Conservation (phyloP, 164 flowering plant species). For the Berberis thunbergii region DNA sequence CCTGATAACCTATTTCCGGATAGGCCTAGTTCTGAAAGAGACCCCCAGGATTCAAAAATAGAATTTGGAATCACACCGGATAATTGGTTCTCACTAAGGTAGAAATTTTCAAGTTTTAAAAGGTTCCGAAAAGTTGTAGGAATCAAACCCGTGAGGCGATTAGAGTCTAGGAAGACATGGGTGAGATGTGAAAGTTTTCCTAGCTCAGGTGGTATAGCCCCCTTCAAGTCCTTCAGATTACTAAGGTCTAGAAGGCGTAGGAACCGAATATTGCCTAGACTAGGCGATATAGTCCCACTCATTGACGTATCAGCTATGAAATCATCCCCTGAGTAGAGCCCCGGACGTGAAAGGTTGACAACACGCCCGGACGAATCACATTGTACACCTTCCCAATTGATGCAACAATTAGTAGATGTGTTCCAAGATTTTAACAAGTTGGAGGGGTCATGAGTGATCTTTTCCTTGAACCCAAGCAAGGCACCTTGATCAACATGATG, state of each 20-base stretch:
- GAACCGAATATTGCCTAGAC: slow-evolving; percentile 34
- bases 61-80: slow-evolving; percentile 31
- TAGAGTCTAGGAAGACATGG: slow-evolving; percentile 33
- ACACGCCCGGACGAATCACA: slow-evolving; percentile 46
- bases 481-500: slow-evolving; percentile 37
- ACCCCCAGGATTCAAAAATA: slow-evolving; percentile 18
- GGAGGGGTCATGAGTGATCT: slow-evolving; percentile 46
- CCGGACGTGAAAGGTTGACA: slow-evolving; percentile 45
- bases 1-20: slow-evolving; percentile 45
- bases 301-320: slow-evolving; percentile 38
- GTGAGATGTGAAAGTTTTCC: slow-evolving; percentile 37
- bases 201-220: slow-evolving; percentile 46
- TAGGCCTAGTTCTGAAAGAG: slow-evolving; percentile 32
- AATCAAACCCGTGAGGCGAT: slow-evolving; percentile 44
- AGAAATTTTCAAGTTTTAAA: slow-evolving; percentile 27
- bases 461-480: slow-evolving; percentile 44
- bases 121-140: slow-evolving; percentile 36
- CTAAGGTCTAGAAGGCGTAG: slow-evolving; percentile 48
- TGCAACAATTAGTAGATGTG: slow-evolving; percentile 45
- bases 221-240: slow-evolving; percentile 38
- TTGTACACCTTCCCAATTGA: slow-evolving; percentile 44
- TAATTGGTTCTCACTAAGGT: slow-evolving; percentile 32
- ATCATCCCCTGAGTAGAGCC: slow-evolving; percentile 31
- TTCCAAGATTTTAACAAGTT: slow-evolving; percentile 38
- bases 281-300: slow-evolving; percentile 55